These are phyloP conservation scores for Fusarium sp. DNA, from an alignment of 2,329 filamentous ascomycete species.

Conservation along the genomic window DNA sequence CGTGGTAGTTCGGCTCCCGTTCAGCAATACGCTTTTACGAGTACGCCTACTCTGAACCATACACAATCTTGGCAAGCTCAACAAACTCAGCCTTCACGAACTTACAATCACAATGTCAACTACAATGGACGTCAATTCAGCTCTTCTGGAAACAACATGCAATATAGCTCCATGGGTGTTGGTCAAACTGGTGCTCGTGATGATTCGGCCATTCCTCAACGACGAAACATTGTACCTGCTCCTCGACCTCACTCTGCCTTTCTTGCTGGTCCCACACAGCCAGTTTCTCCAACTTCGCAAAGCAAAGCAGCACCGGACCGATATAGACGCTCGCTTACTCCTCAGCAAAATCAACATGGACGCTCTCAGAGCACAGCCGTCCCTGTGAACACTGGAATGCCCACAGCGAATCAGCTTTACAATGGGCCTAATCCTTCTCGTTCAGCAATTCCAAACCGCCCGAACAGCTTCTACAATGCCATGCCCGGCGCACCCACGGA, in stretches of 20 bases:
- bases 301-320: constrained; percentile 75
- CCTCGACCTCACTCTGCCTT: constrained; percentile 59
- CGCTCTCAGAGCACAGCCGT: constrained; percentile 54
- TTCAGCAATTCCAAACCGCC: constrained; percentile 56
- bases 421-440: constrained; percentile 46
- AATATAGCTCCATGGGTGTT: constrained; percentile 53
- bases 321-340: constrained; percentile 72
- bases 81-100: constrained; percentile 38
- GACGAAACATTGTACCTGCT: constrained; percentile 55
- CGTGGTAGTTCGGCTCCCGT: constrained; percentile 70
- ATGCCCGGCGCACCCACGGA: constrained; percentile 68
- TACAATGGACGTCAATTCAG: constrained; percentile 52
- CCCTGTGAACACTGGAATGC: constrained; percentile 43
- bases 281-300: constrained; percentile 57
- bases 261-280: constrained; percentile 57
- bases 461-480: constrained; percentile 65
- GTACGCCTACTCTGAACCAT: constrained; percentile 73
- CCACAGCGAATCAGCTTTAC: constrained; percentile 49
- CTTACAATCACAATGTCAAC: constrained; percentile 43
- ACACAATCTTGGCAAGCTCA: constrained; percentile 63
- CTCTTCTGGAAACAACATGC: constrained; percentile 56
- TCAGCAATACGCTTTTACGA: constrained; percentile 82
- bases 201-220: constrained; percentile 61
- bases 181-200: constrained; percentile 62
- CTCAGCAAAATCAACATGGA: constrained; percentile 50